Conservation (phyloP, 1,284 basidiomycete species). For the Psilocybe mexicana region DNA sequence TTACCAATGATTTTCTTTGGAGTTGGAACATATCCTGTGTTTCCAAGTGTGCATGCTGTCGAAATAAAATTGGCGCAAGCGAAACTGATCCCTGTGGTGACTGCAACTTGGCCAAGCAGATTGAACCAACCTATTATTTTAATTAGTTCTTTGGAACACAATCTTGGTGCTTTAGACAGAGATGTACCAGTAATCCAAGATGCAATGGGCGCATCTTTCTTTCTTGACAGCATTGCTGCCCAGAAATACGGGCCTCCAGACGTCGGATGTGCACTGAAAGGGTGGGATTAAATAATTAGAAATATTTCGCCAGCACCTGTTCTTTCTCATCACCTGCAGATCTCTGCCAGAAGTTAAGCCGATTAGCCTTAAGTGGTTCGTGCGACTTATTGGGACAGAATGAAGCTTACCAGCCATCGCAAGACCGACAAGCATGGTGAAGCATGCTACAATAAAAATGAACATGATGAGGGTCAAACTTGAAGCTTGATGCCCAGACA, state of each 20-base stretch:
- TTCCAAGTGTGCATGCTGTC: conserved; percentile 59
- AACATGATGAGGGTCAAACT: neutral
- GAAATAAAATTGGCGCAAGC: conserved; percentile 71
- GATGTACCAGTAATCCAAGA: conserved; percentile 62
- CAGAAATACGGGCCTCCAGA: conserved; percentile 77
- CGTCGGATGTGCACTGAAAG: conserved; percentile 62
- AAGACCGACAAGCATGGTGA: conserved; percentile 66
- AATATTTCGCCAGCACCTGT: too few relatives aligned
- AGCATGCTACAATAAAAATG: conserved; percentile 45
- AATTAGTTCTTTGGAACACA: neutral
- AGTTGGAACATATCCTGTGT: conserved; percentile 52
- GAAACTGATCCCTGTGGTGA: conserved; percentile 76
- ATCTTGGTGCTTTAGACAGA: neutral
- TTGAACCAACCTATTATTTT: conserved; percentile 64
- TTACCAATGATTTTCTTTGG: conserved; percentile 60
- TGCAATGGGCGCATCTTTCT: conserved; percentile 55
- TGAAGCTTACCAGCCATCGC: conserved; percentile 61
- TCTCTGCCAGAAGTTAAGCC: conserved; percentile 38
- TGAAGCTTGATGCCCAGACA: conserved; percentile 15
- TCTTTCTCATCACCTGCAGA: conserved; percentile 48
- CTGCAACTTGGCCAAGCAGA: conserved; percentile 72
- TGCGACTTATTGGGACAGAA: neutral
- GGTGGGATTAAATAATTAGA: neutral
- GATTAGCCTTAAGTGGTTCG: neutral
- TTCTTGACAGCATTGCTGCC: conserved; percentile 69